Conservation (phyloP, 2,329 filamentous ascomycete species). For the Zalaria obscura region DNA sequence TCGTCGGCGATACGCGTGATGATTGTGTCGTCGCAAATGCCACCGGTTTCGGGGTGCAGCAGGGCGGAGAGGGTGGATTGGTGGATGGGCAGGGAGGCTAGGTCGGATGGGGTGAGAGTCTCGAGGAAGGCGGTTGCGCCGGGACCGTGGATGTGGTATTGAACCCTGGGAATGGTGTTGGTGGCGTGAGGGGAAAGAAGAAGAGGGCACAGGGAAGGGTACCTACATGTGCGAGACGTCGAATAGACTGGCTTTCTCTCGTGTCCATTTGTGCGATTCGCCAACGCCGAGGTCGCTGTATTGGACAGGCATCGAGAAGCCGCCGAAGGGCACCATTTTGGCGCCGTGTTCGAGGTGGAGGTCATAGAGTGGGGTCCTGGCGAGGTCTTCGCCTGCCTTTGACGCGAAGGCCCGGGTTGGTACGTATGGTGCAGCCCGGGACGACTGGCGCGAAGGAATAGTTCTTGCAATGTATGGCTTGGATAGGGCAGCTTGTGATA, state of each 20-base stretch:
- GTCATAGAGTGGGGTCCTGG: conserved; percentile 58
- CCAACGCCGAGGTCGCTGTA: conserved; percentile 65
- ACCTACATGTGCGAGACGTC: conserved; percentile 89
- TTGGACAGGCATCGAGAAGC: conserved; percentile 84
- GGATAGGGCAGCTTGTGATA: not conserved
- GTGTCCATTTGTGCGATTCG: conserved; percentile 82
- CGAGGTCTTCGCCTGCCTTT: not conserved
- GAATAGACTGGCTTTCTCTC: conserved; percentile 77
- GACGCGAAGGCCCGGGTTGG: not conserved
- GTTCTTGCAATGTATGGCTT: no score
- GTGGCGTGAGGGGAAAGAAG: not conserved
- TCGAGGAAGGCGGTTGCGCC: conserved; percentile 72
- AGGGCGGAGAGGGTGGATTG: conserved; percentile 74
- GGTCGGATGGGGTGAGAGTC: conserved; percentile 64
- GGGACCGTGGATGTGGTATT: conserved; percentile 72
- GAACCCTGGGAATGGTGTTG: conserved; percentile 36
- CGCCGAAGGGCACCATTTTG: conserved; percentile 95
- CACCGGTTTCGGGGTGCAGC: conserved; percentile 64
- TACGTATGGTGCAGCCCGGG: no score
- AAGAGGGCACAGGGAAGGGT: not conserved
- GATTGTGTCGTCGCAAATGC: conserved; percentile 90
- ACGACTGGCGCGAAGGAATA: no score
- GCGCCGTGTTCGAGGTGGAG: conserved; percentile 64
- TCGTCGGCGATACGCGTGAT: conserved; percentile 66
- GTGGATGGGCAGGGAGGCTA: conserved; percentile 49